phyloP scores from a whole-genome alignment of 78 protist species.

The Polysphondylium violaceum region DNA sequence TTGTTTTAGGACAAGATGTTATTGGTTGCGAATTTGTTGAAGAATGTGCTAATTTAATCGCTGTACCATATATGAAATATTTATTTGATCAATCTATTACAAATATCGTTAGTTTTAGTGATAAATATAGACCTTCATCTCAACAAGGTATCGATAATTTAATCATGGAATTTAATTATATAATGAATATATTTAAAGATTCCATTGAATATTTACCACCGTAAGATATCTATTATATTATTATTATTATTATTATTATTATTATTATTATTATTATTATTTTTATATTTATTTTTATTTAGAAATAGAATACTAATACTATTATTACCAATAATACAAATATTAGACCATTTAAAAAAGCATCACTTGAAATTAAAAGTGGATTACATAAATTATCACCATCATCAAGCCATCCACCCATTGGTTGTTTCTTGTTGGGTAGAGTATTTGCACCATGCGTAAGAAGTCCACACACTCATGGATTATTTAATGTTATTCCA shows the following conservation, averaged over 20 bases:
- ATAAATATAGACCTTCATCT: slow-evolving; percentile 13
- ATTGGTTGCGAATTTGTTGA: slow-evolving; percentile 54
- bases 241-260: not conserved
- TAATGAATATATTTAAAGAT: slow-evolving; percentile 44
- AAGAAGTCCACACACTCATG: slow-evolving; percentile 20
- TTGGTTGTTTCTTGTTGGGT: slow-evolving; percentile 41
- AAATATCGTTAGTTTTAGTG: slow-evolving; percentile 36
- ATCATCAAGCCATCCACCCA: slow-evolving; percentile 11
- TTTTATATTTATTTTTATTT: not conserved
- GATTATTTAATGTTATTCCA: slow-evolving; percentile 40
- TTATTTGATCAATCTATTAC: slow-evolving; percentile 60
- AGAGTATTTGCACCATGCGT: slow-evolving; percentile 43
- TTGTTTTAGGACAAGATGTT: not conserved
- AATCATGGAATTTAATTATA: slow-evolving; percentile 29
- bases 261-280: not conserved
- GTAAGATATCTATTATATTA: too few species aligned
- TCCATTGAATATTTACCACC: slow-evolving; percentile 63
- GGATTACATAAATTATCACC: slow-evolving; percentile 9
- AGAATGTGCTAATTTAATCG: slow-evolving; percentile 14
- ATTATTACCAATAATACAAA: not conserved
- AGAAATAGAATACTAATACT: too few species aligned
- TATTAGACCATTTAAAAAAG: slow-evolving; percentile 19
- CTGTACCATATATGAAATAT: slow-evolving; percentile 55
- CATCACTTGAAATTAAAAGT: slow-evolving; percentile 23
- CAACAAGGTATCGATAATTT: slow-evolving; percentile 45